Base-by-base conservation (phyloP, 1,139 yeast species). In the Suzukiozyma palmioleophila region DNA sequence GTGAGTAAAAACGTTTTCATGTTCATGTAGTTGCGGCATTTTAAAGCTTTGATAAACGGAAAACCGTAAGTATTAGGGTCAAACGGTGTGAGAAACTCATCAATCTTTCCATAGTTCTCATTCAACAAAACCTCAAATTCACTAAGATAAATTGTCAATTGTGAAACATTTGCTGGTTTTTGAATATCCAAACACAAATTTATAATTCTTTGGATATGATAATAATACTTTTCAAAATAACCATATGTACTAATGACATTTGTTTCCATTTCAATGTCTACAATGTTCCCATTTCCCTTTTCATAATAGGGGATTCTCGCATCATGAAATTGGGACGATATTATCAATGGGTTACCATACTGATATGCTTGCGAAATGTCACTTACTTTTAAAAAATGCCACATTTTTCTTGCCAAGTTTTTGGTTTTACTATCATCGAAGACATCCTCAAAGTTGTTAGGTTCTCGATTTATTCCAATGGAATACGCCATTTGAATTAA, bases 331-430 rank as follows among this genome's bases (percentile, higher is more conserved):
- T 48, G 47, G 3, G 48, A 43, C 26, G 48, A 35, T 15, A 62
- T 56, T 11, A 47, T 45, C 39, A 53, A 39, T 0, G 68, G 69
- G 28, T 51, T 56, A 1, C 74, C 74, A 42, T 55, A 64, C 12
- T 57, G 49, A 41, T 50, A 61, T 2, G 60, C 60, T 28, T 56
- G 53, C 31, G 57, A 51, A 6, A 59, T 39, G 43, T 66, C 73
- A 40, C 48, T 49, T 14, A 56, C 39, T 3, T 54, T 46, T 37
- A 79, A 55, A 38, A 66, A 65, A 47, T 67, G 69, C 85, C 85
- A 81, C 2, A 78, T 63, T 45, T 76, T 78, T 48, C 86, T 62
- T 50, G 68, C 64, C 9, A 71, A 47, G 45, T 67, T 68, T 38
- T 71, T 64, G 10, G 56, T 45, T 27, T 59, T 54, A 33, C 58